Evolutionary conservation across 768 basidiomycete species (phyloP).

Genomic region (Tylopilus sp.): DNA sequence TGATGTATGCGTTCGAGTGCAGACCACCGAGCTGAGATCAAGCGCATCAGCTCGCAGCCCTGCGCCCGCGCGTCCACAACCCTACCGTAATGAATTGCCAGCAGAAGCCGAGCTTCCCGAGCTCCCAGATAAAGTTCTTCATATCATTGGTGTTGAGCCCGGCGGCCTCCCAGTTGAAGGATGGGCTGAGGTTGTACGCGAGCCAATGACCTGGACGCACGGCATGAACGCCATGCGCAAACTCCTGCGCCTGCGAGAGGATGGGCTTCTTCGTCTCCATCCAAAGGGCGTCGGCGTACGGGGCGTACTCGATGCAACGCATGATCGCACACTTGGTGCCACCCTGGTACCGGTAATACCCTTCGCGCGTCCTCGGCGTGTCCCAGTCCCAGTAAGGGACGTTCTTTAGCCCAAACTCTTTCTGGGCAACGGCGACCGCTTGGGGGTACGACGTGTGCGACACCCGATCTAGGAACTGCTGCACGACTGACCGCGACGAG

Average conservation of each 20-base stretch:
- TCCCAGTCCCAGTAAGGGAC: constrained; percentile 96
- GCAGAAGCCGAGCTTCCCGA: constrained; percentile 93
- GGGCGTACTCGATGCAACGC: constrained; percentile 89
- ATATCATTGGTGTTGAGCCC: constrained; percentile 84
- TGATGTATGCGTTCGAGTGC: constrained; percentile 97
- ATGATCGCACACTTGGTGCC: constrained; percentile 93
- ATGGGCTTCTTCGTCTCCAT: constrained; percentile 98
- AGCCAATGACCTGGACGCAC: constrained; percentile 90
- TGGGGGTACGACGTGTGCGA: constrained; percentile 65
- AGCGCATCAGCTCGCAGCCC: constrained; percentile 1
- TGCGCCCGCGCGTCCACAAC: not conserved
- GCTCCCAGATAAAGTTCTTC: constrained; percentile 86
- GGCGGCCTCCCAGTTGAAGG: constrained; percentile 93
- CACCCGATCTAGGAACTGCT: constrained; percentile 61
- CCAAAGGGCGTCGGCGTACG: constrained; percentile 90
- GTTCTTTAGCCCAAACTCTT: constrained; percentile 67
- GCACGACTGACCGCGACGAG: constrained; percentile 43
- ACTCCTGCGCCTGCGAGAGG: constrained; percentile 86
- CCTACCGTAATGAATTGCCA: constrained; percentile 99
- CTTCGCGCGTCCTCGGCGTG: constrained; percentile 88
- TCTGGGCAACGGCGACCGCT: constrained; percentile 73
- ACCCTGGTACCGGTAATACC: constrained; percentile 96
- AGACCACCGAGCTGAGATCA: constrained; percentile 80
- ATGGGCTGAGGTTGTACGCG: constrained; percentile 92
- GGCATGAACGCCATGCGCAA: constrained; percentile 82